Base-by-base conservation (phyloP, 306 rosid genomes). In the Fragaria iinumae region DNA sequence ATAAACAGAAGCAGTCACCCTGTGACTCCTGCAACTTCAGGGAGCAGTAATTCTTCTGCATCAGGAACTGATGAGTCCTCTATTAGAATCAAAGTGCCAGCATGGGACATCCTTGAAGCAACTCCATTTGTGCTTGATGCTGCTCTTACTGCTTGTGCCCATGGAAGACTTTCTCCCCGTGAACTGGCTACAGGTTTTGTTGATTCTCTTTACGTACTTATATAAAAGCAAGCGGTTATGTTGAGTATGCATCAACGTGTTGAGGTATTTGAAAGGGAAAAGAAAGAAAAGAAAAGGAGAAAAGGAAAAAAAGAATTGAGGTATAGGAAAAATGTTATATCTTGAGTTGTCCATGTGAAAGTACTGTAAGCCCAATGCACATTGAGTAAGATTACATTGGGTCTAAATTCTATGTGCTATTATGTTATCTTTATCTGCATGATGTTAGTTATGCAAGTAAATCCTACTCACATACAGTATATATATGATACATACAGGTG, bases 41-140 rank as follows among this genome's bases (percentile, higher is more conserved):
- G 90, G 76, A 90, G 89, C 80, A 87, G 86, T 83, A 82, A 67
- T 80, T 87, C 93, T 14, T 81, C 93, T 56, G 88, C 77, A 39
- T 88, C 94, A 50, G 89, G 87, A 67, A 25, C 80, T 41, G 89
- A 90, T 57, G 97, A 92, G 44, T 67, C 93, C 84, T 76, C 77
- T 71, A 72, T 84, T 76, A 90, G 86, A 83, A 96, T 94, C 72
- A 85, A 87, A 85, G 91, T 94, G 65, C 95, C 98, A 80, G 95
- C 98, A 49, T 94, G 97, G 98, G 96, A 94, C 81, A 94, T 92
- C 79, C 89, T 94, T 13, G 90, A 90, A 88, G 98, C 93, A 69
- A 89, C 93, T 83, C 98, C 98, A 49, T 92, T 86, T 83, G 98
- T 90, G 70, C 92, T 94, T 76, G 95, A 92, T 83, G 95, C 98